Evolutionary conservation across 257 asterid genomes (phyloP).

Genomic region (Cruciata laevipes): DNA sequence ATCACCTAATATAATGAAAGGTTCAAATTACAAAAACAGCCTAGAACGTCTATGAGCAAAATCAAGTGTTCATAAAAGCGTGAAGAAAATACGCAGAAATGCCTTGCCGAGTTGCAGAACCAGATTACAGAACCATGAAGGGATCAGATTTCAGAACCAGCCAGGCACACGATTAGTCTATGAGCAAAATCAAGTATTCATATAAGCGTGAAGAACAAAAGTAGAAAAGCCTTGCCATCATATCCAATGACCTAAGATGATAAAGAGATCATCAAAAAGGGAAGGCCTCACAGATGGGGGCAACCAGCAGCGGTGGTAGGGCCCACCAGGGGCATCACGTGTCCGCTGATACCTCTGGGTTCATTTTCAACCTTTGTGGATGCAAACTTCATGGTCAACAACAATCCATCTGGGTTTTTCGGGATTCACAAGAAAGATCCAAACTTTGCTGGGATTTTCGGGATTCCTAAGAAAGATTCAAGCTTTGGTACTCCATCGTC

Average conservation of each 20-base stretch:
- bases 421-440: conserved; percentile 14
- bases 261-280: too few species aligned
- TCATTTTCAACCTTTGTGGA: conserved; percentile 47
- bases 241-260: background rate
- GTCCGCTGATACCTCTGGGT: conserved; percentile 41
- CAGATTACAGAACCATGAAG: too few species aligned
- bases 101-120: too few species aligned
- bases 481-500: conserved; percentile 16
- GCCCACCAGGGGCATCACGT: conserved; percentile 61
- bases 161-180: background rate
- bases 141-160: background rate
- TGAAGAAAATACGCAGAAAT: too few species aligned
- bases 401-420: conserved; percentile 20
- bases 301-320: conserved; percentile 25
- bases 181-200: too few species aligned
- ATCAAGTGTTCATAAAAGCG: too few species aligned
- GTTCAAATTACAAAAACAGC: too few species aligned
- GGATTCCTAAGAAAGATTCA: conserved; percentile 9
- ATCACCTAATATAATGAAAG: too few species aligned
- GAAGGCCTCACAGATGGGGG: conserved; percentile 85
- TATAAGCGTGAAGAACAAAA: too few species aligned
- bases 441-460: conserved; percentile 11
- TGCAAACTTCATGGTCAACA: conserved; percentile 11
- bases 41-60: too few species aligned
- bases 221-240: background rate